Conservation (phyloP, 1,139 yeast species). For the Scheffersomyces parashehatae region DNA sequence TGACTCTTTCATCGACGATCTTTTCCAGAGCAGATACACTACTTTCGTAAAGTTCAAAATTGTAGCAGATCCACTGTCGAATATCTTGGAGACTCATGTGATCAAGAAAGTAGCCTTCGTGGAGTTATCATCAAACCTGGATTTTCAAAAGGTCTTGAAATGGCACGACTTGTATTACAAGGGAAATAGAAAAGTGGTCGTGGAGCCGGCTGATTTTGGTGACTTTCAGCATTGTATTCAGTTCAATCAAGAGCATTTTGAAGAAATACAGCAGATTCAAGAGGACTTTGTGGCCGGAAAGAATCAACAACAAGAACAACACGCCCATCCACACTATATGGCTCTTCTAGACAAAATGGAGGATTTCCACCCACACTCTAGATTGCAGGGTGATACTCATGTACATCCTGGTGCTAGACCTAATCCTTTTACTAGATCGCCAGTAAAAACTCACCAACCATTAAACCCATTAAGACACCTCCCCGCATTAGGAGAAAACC, state of each 20-base stretch:
- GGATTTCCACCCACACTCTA: background rate
- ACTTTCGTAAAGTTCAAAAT: slow-evolving; percentile 42
- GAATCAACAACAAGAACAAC: slow-evolving; percentile 12
- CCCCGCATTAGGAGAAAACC: slow-evolving; percentile 1
- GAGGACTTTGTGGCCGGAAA: slow-evolving; percentile 29
- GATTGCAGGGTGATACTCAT: background rate
- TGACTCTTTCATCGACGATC: slow-evolving; percentile 42
- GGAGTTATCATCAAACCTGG: slow-evolving; percentile 49
- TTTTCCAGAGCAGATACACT: slow-evolving; percentile 45
- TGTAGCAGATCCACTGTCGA: slow-evolving; percentile 42
- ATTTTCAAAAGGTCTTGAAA: slow-evolving; percentile 45
- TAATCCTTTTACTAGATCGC: background rate
- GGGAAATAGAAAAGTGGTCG: slow-evolving; percentile 40
- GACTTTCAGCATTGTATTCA: slow-evolving; percentile 50
- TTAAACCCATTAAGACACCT: background rate
- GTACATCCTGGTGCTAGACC: background rate
- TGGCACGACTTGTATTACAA: slow-evolving; percentile 48
- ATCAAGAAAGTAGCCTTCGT: slow-evolving; percentile 62
- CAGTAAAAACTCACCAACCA: background rate
- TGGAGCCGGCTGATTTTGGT: slow-evolving; percentile 48
- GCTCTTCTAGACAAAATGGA: slow-evolving; percentile 4
- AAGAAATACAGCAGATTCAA: slow-evolving; percentile 32
- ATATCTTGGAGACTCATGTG: slow-evolving; percentile 40
- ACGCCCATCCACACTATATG: slow-evolving; percentile 11
- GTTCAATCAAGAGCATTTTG: slow-evolving; percentile 38